Evolutionary conservation across 371 early-diverging fungal genomes (phyloP).

Genomic region (Saksenaea vasiformis): DNA sequence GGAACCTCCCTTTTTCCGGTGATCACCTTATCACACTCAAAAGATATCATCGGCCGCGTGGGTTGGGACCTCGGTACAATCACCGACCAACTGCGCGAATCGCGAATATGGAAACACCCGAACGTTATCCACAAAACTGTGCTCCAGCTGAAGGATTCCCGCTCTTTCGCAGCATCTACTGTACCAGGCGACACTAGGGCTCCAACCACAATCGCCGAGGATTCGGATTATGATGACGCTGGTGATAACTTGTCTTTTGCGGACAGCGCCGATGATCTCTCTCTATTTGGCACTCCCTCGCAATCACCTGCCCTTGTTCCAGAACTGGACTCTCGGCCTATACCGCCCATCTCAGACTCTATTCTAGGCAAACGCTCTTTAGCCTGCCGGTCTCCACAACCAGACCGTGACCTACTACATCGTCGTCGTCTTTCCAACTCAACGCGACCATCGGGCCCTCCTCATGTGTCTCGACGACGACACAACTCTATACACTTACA

Average conservation of each 20-base stretch:
- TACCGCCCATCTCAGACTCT: not conserved
- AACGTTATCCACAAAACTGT: not conserved
- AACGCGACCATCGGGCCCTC: not conserved
- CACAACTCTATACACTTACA: not conserved
- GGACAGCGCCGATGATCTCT: not conserved
- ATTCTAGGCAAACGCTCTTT: not conserved
- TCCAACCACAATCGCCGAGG: not conserved
- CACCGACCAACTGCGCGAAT: not conserved
- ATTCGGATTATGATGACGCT: not conserved
- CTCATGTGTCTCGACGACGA: not conserved
- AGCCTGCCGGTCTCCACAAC: not conserved
- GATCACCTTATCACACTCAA: not conserved
- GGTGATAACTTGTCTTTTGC: not conserved
- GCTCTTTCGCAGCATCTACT: not conserved
- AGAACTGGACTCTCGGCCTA: not conserved
- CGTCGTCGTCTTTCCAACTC: not conserved
- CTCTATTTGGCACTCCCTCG: not conserved
- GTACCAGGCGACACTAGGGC: no score
- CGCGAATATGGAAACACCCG: not conserved
- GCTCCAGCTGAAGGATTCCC: not conserved
- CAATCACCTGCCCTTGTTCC: not conserved
- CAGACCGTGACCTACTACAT: not conserved
- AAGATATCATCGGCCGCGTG: not conserved
- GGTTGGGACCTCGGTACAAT: not conserved
- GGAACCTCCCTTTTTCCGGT: not conserved